Evolutionary conservation across 164 flowering plant genomes (phyloP), one percentile per base, ranked within the genome.

Genomic region (Magnolia sinica): DNA sequence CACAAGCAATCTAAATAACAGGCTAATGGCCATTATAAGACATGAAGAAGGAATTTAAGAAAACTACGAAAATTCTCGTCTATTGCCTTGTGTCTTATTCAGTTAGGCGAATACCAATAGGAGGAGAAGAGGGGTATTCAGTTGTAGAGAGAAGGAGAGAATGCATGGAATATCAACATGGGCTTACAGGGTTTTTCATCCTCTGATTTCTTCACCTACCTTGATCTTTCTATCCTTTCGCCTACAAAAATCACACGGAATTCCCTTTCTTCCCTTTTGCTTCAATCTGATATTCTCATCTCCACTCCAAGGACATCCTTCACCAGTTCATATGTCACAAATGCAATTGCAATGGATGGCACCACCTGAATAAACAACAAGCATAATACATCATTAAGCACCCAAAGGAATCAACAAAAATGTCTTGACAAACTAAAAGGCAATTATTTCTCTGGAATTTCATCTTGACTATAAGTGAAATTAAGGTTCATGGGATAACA

Each of bases 281-380:
- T 79, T 88, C 84, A 94, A 76, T 92, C 98, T 8, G 97, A 95
- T 81, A 93, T 95, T 84, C 92, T 93, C 87, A 93, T 84, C 84
- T 93, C 97, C 52, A 93, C 98, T 69, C 92, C 93, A 71, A 95
- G 89, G 76, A 93, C 73, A 68, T 92, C 95, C 87, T 93, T 95
- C 76, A 89, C 93, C 79, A 79, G 29, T 85, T 95, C 98, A 23
- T 95, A 95, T 14, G 98, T 83, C 83, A 95, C 98, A 82, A 95
- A 95, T 50, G 98, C 97, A 85, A 95, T 91, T 8, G 98, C 93
- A 51, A 95, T 95, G 10, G 98, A 95, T 68, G 98, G 98, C n/a
- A 95, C 98, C 81, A 95, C 98, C 98, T 95, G 81, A 66, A 76
- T 2, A 23, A 23, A 29, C 2, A n/a, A 68, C 1, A 37, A 68